phyloP scores from a whole-genome alignment of 1,284 basidiomycete species.

The Moniliella sp. region DNA sequence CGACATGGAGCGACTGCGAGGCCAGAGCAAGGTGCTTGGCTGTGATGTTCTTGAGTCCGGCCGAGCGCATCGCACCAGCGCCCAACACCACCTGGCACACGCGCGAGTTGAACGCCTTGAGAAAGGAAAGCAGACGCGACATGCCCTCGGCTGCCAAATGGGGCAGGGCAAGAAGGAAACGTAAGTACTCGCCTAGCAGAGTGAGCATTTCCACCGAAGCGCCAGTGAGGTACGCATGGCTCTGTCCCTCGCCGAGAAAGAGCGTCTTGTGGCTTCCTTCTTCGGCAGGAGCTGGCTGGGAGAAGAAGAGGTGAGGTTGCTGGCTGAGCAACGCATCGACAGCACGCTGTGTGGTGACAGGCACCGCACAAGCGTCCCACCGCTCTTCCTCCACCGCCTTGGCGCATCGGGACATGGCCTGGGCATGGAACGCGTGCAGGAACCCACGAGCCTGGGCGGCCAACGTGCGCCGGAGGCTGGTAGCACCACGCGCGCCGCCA shows the following conservation, averaged over 20 bases:
- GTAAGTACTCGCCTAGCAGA: constrained; percentile 63
- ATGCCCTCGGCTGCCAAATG: constrained; percentile 80
- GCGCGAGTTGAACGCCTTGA: constrained; percentile 76
- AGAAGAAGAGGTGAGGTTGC: neutral
- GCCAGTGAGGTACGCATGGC: constrained; percentile 44
- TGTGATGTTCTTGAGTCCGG: constrained; percentile 90
- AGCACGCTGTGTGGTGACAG: constrained; percentile 46
- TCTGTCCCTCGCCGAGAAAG: constrained; percentile 52
- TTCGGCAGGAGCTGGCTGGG: too few relatives aligned
- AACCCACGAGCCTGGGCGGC: constrained; percentile 55
- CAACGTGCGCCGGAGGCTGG: constrained; percentile 4
- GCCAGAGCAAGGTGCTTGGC: constrained; percentile 81
- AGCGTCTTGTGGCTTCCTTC: too few relatives aligned
- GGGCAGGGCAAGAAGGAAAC: constrained; percentile 65
- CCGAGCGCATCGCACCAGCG: constrained; percentile 89
- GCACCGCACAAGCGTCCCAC: constrained; percentile 62
- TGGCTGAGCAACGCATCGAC: constrained; percentile 47
- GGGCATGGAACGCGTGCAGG: constrained; percentile 62
- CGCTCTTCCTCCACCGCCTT: constrained; percentile 75
- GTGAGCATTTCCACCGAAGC: constrained; percentile 45
- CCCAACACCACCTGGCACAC: constrained; percentile 95
- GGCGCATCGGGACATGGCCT: constrained; percentile 58
- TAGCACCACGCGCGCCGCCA: constrained; percentile 55
- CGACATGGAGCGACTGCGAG: constrained; percentile 76
- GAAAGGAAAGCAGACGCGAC: constrained; percentile 74